Conservation (phyloP, 2,329 filamentous ascomycete genomes). For the Alternaria metachromatica region DNA sequence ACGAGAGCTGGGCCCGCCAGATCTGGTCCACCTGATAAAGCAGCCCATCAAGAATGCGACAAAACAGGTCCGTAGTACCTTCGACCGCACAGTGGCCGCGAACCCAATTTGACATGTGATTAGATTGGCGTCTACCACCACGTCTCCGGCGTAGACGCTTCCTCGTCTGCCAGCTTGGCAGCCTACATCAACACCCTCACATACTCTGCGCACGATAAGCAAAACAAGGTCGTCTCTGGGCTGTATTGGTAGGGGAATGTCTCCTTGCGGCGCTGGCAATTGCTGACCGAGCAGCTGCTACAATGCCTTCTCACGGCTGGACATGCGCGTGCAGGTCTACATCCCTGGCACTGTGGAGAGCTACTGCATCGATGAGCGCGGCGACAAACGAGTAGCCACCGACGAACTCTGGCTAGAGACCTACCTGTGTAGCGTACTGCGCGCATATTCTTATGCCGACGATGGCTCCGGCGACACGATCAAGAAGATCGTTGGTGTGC, state of each 20-base stretch:
- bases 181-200: conserved; percentile 99
- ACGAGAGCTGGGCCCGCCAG: conserved; percentile 92
- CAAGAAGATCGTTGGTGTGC: conserved; percentile 95
- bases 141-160: conserved; percentile 95
- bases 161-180: conserved; percentile 93
- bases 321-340: conserved; percentile 98
- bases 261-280: not conserved
- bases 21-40: conserved; percentile 94
- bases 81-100: conserved; percentile 2
- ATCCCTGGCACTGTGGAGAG: conserved; percentile 96
- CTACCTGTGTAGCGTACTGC: conserved; percentile 91
- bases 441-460: conserved; percentile 96
- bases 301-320: conserved; percentile 97
- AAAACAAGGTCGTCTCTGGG: conserved; percentile 89
- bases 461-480: conserved; percentile 93
- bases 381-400: conserved; percentile 90
- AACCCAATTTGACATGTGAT: conserved; percentile 15
- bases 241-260: conserved; percentile 77
- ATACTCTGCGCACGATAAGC: conserved; percentile 82
- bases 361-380: conserved; percentile 96
- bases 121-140: conserved; percentile 96
- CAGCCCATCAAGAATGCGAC: conserved; percentile 65
- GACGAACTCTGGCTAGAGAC: conserved; percentile 97
- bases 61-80: conserved; percentile 59
- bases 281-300: conserved; percentile 71